phyloP scores from a whole-genome alignment of 2,329 filamentous ascomycete species.

The Aspergillus fijiensis region DNA sequence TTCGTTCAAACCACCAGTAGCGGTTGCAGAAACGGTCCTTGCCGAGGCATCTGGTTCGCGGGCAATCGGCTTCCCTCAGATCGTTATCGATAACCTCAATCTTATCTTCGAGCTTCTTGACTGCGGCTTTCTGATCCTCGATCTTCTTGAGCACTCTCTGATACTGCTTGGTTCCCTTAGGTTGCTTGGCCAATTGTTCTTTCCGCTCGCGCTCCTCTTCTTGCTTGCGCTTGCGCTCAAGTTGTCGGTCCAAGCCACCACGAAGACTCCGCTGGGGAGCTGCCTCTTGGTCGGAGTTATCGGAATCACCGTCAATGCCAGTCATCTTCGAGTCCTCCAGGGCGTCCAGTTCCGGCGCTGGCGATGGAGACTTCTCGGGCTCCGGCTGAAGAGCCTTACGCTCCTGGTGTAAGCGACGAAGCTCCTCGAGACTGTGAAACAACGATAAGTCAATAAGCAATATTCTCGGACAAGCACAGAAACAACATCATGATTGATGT shows the following conservation, averaged over 20 bases:
- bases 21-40: slow-evolving; percentile 97
- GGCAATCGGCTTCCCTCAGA: slow-evolving; percentile 88
- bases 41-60: slow-evolving; percentile 82
- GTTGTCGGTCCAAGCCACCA: slow-evolving; percentile 65
- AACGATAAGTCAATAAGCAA: background rate
- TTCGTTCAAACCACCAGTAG: slow-evolving; percentile 99
- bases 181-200: slow-evolving; percentile 63
- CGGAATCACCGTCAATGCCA: slow-evolving; percentile 59
- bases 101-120: slow-evolving; percentile 79
- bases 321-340: slow-evolving; percentile 42
- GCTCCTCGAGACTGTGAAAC: slow-evolving; percentile 40
- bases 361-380: slow-evolving; percentile 45
- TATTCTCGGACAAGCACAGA: background rate
- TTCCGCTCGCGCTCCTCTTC: slow-evolving; percentile 70
- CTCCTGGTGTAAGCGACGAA: slow-evolving; percentile 49
- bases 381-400: slow-evolving; percentile 50
- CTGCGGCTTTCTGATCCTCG: slow-evolving; percentile 76
- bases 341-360: slow-evolving; percentile 43
- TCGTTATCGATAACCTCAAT: slow-evolving; percentile 87
- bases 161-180: slow-evolving; percentile 84
- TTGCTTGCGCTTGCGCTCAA: slow-evolving; percentile 74
- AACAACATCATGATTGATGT: background rate
- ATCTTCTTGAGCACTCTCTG: slow-evolving; percentile 85
- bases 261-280: slow-evolving; percentile 58
- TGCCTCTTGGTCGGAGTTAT: slow-evolving; percentile 70